Evolutionary conservation across 208 protist genomes (phyloP).

Genomic region (Crithidia mellificae): DNA sequence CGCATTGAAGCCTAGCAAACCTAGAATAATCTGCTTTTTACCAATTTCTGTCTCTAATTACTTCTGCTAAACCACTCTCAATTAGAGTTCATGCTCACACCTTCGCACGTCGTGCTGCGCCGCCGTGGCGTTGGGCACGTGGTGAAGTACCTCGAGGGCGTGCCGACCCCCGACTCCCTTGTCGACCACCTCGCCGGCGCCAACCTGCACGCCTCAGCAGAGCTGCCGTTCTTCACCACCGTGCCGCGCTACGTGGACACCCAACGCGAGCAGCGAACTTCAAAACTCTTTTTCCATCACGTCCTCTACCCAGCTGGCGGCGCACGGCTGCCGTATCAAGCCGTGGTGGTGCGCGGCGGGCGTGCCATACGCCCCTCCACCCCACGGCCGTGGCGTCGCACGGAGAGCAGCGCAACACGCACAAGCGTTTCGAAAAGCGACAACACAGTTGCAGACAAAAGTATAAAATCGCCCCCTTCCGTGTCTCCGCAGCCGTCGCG

Average conservation of each 20-base stretch:
- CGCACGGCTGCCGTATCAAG: slow-evolving; percentile 65
- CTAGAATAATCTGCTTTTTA: no score
- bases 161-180: slow-evolving; percentile 53
- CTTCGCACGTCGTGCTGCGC: slow-evolving; percentile 20
- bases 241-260: slow-evolving; percentile 67
- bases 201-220: slow-evolving; percentile 45
- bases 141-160: slow-evolving; percentile 77
- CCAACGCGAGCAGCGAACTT: slow-evolving; percentile 62
- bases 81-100: slow-evolving; percentile 25
- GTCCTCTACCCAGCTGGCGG: slow-evolving; percentile 73
- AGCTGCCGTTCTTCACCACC: slow-evolving; percentile 57
- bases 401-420: neutral
- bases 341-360: slow-evolving; percentile 65
- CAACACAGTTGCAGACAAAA: no score
- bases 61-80: neutral
- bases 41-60: neutral
- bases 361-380: slow-evolving; percentile 40
- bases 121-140: slow-evolving; percentile 48
- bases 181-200: slow-evolving; percentile 82
- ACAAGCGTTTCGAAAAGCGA: no score
- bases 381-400: slow-evolving; percentile 10
- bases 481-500: neutral
- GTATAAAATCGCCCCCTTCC: no score
- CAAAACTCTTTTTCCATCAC: slow-evolving; percentile 81
- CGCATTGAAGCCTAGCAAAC: no score